Evolutionary conservation across 306 rosid genomes (phyloP).

Genomic region (Pyrus betulifolia): DNA sequence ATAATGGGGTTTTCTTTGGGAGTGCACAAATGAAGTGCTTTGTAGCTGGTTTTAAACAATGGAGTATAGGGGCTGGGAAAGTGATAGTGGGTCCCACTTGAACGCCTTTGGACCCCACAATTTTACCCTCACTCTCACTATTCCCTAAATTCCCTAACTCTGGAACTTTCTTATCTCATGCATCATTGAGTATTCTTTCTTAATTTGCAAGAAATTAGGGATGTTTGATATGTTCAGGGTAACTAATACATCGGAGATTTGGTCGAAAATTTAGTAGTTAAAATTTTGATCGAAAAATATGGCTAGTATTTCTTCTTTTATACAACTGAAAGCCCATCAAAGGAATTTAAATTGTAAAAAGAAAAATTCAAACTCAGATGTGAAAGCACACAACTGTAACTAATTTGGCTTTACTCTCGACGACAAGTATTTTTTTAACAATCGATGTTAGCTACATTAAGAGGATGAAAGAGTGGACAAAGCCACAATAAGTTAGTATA

Average conservation of each 20-base stretch:
- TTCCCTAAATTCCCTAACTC: slow-evolving; percentile 10
- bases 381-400: too few species aligned
- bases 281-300: too few species aligned
- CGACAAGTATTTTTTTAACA: too few species aligned
- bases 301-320: too few species aligned
- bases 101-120: slow-evolving; percentile 22
- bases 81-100: slow-evolving; percentile 32
- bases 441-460: too few species aligned
- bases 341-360: too few species aligned
- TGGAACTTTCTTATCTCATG: neutral
- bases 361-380: too few species aligned
- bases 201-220: neutral
- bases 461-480: fast-evolving
- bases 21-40: slow-evolving; percentile 33
- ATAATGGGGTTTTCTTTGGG: neutral
- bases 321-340: too few species aligned
- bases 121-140: neutral
- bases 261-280: too few species aligned
- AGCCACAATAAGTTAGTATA: too few species aligned
- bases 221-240: fast-evolving
- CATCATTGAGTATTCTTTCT: neutral
- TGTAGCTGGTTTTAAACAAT: slow-evolving; percentile 58
- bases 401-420: too few species aligned
- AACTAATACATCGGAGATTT: too few species aligned
- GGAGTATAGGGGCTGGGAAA: slow-evolving; percentile 6